Conservation (phyloP, 768 basidiomycete genomes). For the Amanita muscaria region DNA sequence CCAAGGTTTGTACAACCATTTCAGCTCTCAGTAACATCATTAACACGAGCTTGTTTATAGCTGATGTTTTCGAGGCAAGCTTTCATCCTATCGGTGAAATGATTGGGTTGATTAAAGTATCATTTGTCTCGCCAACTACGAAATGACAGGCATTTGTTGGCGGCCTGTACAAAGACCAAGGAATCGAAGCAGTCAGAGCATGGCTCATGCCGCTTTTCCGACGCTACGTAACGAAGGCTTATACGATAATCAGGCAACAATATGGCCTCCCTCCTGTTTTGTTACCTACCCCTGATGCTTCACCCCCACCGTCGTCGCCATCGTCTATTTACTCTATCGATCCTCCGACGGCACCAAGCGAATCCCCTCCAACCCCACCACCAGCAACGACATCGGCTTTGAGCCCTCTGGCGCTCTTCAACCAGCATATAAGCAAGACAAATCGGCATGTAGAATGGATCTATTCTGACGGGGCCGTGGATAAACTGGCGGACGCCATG, state of each 20-base stretch:
- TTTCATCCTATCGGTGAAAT: too few relatives aligned
- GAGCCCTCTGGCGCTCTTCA: conserved; percentile 75
- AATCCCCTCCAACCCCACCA: conserved; percentile 6
- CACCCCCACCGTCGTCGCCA: conserved; percentile 16
- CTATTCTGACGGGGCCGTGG: conserved; percentile 34
- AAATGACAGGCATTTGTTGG: conserved; percentile 61
- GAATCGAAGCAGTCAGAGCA: conserved; percentile 39
- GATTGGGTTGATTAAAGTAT: too few relatives aligned
- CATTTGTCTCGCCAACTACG: too few relatives aligned
- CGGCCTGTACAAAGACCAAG: conserved; percentile 67
- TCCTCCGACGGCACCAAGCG: not conserved
- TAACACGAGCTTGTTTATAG: conserved; percentile 25
- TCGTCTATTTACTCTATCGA: conserved; percentile 11
- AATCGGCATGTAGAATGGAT: conserved; percentile 61
- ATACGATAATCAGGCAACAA: conserved; percentile 52
- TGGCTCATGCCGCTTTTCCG: conserved; percentile 60
- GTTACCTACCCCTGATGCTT: conserved; percentile 1
- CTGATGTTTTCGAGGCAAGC: conserved; percentile 72
- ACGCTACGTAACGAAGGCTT: conserved; percentile 57
- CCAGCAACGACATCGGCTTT: conserved; percentile 20
- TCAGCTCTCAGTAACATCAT: conserved; percentile 4
- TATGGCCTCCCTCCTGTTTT: conserved; percentile 51
- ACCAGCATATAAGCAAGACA: conserved; percentile 60
- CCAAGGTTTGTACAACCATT: conserved; percentile 43
- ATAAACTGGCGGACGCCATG: conserved; percentile 6